A percentile compares a stretch with the other conserved stretches of the same genome.
Conservation (phyloP, 306 rosid genomes). For the Hippophae rhamnoides region DNA sequence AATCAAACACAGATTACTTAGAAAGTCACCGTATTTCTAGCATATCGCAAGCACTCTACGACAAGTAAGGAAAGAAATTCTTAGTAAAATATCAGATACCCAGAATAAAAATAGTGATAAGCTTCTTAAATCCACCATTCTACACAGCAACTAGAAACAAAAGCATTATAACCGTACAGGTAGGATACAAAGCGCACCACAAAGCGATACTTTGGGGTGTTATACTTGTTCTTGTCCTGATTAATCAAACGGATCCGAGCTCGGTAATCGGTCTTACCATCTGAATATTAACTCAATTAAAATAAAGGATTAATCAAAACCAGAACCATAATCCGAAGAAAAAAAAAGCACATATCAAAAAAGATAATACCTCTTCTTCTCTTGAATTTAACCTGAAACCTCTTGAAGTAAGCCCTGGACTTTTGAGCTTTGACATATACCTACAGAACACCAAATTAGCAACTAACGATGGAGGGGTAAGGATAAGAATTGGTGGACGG, state of each 20-base stretch:
- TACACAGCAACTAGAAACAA: no score
- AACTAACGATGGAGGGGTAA: no score
- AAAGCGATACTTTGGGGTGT: conserved; percentile 74
- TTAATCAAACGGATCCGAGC: conserved; percentile 84
- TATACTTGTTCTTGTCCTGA: conserved; percentile 83
- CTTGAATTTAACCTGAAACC: conserved; percentile 76
- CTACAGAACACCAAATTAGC: conserved; percentile 9
- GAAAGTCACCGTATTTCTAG: no score
- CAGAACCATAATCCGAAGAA: neutral
- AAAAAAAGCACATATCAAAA: neutral
- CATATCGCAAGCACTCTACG: no score
- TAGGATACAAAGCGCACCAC: conserved; percentile 84
- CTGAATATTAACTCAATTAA: conserved; percentile 22
- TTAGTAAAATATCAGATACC: no score
- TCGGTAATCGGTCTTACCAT: conserved; percentile 81
- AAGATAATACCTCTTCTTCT: conserved; percentile 63
- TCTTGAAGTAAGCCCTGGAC: conserved; percentile 57
- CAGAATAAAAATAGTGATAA: no score
- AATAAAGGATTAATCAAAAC: neutral
- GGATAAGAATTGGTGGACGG: no score
- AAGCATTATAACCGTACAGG: no score
- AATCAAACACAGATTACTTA: no score
- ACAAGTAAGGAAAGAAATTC: no score
- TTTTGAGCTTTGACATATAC: conserved; percentile 55
- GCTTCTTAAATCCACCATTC: no score